These are phyloP conservation scores for Triticum timopheevii DNA, from an alignment of 176 grass and related monocot genomes.

Conservation along the genomic window DNA sequence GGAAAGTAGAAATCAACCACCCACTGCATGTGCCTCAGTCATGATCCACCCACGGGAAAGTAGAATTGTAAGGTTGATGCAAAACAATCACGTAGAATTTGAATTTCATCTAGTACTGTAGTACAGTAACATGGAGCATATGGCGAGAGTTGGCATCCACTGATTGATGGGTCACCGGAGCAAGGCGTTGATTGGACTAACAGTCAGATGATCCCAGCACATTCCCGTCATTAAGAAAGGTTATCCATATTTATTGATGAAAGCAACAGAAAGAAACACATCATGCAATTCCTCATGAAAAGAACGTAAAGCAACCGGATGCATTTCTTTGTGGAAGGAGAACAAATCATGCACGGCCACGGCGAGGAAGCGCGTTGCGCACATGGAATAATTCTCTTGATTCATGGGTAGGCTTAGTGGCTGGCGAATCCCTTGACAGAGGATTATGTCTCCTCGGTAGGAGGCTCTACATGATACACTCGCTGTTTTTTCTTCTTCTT, in stretches of 20 bases:
- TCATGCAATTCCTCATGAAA: not conserved
- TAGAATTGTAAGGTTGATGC: not conserved
- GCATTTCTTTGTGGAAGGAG: not conserved
- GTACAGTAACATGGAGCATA: no score
- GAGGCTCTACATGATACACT: not conserved
- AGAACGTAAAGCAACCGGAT: not conserved
- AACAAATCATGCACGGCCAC: not conserved
- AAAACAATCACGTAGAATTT: not conserved
- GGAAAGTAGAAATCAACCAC: not conserved
- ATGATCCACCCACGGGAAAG: no score
- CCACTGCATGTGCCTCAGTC: not conserved
- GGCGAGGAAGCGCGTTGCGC: not conserved
- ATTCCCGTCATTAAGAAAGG: not conserved
- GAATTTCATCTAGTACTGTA: no score
- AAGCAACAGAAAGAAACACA: not conserved
- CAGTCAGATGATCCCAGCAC: not conserved
- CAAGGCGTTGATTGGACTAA: slow-evolving; percentile 14
- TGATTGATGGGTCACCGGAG: not conserved
- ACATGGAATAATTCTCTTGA: not conserved
- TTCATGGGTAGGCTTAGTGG: slow-evolving; percentile 16
- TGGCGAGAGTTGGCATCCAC: not conserved
- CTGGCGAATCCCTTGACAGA: slow-evolving; percentile 25
- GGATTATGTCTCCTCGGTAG: slow-evolving; percentile 27
- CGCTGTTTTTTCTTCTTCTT: not conserved
- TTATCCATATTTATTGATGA: not conserved